Evolutionary conservation across 768 basidiomycete genomes (phyloP).

Genomic region (Boletus subcaerulescens): DNA sequence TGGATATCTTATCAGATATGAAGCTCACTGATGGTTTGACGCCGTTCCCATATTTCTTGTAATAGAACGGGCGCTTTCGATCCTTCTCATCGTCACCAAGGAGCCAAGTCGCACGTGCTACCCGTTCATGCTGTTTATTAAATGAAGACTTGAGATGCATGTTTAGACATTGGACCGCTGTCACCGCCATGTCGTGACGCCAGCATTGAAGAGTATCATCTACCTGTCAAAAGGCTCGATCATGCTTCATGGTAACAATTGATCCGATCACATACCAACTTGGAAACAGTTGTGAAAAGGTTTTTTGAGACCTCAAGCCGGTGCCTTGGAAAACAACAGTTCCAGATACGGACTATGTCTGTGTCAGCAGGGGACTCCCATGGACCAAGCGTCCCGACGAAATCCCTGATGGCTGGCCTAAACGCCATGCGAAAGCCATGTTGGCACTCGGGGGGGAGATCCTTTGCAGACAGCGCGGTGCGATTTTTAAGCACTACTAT

Average conservation of each 20-base stretch:
- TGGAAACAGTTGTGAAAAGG: background rate
- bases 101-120: background rate
- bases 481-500: background rate
- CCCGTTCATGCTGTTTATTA: background rate
- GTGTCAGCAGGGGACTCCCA: background rate
- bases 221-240: background rate
- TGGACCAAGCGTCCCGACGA: background rate
- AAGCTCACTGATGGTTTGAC: background rate
- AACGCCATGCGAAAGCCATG: background rate
- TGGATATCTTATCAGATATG: background rate
- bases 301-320: background rate
- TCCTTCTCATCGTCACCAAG: conserved; percentile 1
- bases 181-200: background rate
- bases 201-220: background rate
- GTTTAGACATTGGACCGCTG: background rate
- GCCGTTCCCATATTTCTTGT: background rate
- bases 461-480: background rate
- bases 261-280: background rate
- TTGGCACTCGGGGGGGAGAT: background rate
- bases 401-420: background rate
- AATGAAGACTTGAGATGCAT: background rate
- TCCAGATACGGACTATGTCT: background rate
- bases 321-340: background rate
- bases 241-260: too few relatives aligned
- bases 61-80: conserved; percentile 2